Evolutionary conservation across 345 rosid genomes (phyloP).

Genomic region (Pugionium dolabratum): DNA sequence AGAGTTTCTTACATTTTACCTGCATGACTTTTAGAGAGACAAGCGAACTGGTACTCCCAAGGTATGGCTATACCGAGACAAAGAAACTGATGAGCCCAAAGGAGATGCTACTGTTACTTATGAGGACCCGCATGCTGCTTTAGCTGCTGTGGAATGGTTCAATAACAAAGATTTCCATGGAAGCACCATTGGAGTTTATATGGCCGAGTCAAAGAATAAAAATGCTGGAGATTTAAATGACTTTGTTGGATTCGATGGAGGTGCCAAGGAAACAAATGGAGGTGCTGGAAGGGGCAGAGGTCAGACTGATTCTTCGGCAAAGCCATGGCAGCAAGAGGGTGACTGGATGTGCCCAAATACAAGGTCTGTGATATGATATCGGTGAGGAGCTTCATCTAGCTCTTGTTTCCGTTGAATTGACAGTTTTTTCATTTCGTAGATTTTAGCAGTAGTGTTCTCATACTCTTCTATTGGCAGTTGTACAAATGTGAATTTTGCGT

Average conservation of each 20-base stretch:
- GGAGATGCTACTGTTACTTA: constrained; percentile 98
- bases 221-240: constrained; percentile 49
- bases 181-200: constrained; percentile 67
- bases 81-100: constrained; percentile 84
- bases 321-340: constrained; percentile 96
- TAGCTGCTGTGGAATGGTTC: constrained; percentile 98
- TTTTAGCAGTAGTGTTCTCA: constrained; percentile 30
- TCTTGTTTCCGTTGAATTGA: constrained; percentile 42
- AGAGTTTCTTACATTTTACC: not conserved
- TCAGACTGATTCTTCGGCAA: constrained; percentile 68
- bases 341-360: constrained; percentile 99
- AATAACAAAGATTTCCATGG: constrained; percentile 96
- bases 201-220: constrained; percentile 78
- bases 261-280: constrained; percentile 47
- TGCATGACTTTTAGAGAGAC: constrained; percentile 56
- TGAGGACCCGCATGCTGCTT: constrained; percentile 97
- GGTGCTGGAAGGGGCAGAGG: constrained; percentile 78
- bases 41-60: constrained; percentile 90
- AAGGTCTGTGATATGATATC: constrained; percentile 99
- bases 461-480: constrained; percentile 66
- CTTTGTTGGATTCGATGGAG: constrained; percentile 54
- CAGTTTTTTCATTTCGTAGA: not conserved
- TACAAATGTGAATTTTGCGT: constrained; percentile 93
- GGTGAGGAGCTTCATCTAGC: constrained; percentile 98
- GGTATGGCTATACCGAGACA: constrained; percentile 90